Evolutionary conservation across 257 asterid genomes (phyloP), one percentile per base, ranked within the genome.

Genomic region (Solanum clarkiae): DNA sequence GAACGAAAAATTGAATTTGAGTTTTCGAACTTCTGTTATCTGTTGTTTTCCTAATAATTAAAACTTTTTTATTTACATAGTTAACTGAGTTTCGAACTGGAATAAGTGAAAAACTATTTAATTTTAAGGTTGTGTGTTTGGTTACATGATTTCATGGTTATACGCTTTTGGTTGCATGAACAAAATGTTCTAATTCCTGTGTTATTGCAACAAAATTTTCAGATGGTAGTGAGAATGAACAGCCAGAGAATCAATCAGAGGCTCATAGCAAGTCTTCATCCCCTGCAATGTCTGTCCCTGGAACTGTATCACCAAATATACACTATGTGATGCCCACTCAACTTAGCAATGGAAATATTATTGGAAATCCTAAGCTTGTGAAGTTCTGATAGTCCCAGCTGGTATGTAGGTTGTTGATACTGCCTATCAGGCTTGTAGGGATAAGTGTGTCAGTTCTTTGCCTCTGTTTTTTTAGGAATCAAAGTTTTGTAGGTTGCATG

Each of bases 141-240:
- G 40, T 13, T 40, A 45, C 57, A 45, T 72, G 57, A 45, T 12
- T 45, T 26, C 80, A 45, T 22, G 81, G 59, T 10, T 74, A 22
- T 74, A 59, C 22, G 16, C 8, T 18, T 44, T 72, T 22, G 81
- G 59, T 45, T 20, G n/a, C 13, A 45, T 47, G 15, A 74, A 45
- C 59, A 47, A 45, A 45, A 74, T 2, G 59, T 22, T 74, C 57
- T 74, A 74, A 74, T 74, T 24, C 40, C 8, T 7, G 17, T 74
- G 59, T 45, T 74, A 74, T 32, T 74, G 59, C 59, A 40, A 65
- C 49, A 56, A 26, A 47, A 16, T 87, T 74, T 57, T 86, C 93
- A 94, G 97, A 91, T 71, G 89, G 90, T 86, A 90, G 93, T 86
- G 96, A 93, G 90, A 91, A 92, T 51, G 92, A 90, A 68, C 97